Percentiles rank a stretch among this genome's conserved stretches.
Conservation (phyloP, 2,329 filamentous ascomycete genomes). For the Aspergillus sp. region DNA sequence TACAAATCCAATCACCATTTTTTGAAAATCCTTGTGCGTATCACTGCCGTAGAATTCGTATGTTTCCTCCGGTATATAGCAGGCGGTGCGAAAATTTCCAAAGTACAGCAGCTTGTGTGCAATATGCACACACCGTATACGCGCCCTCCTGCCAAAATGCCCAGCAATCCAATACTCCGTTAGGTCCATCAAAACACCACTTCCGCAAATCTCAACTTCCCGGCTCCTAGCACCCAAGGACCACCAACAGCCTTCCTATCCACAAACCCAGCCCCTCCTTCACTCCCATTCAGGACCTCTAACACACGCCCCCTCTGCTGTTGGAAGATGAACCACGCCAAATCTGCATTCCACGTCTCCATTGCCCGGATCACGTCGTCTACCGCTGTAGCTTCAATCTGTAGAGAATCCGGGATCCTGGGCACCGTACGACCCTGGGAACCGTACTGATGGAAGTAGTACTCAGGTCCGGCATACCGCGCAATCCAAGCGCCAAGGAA, state of each 20-base stretch:
- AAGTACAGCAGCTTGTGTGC: too few species aligned
- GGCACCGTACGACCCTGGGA: neutral
- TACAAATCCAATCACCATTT: neutral
- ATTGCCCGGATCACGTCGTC: constrained; percentile 29
- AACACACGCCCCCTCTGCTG: constrained; percentile 9
- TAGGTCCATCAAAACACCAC: constrained; percentile 12
- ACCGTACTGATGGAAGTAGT: constrained; percentile 18
- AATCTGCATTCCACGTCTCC: constrained; percentile 35
- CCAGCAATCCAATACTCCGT: too few species aligned
- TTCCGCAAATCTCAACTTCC: constrained; percentile 28
- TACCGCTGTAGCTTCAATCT: constrained; percentile 7
- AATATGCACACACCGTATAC: too few species aligned
- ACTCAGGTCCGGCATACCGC: constrained; percentile 26
- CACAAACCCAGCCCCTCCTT: constrained; percentile 23
- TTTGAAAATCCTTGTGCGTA: neutral
- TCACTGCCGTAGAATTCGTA: too few species aligned
- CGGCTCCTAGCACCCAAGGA: constrained; percentile 11
- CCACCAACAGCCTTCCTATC: constrained; percentile 4
- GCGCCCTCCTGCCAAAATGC: too few species aligned
- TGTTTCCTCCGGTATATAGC: too few species aligned
- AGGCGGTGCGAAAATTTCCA: too few species aligned
- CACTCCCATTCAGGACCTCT: constrained; percentile 6
- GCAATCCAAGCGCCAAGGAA: constrained; percentile 31
- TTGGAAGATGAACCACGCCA: constrained; percentile 36
- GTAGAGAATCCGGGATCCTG: neutral